Percentiles rank a stretch among this genome's conserved stretches.
Evolutionary conservation across 2,329 filamentous ascomycete species (phyloP).

Genomic region (Apiospora koreana): DNA sequence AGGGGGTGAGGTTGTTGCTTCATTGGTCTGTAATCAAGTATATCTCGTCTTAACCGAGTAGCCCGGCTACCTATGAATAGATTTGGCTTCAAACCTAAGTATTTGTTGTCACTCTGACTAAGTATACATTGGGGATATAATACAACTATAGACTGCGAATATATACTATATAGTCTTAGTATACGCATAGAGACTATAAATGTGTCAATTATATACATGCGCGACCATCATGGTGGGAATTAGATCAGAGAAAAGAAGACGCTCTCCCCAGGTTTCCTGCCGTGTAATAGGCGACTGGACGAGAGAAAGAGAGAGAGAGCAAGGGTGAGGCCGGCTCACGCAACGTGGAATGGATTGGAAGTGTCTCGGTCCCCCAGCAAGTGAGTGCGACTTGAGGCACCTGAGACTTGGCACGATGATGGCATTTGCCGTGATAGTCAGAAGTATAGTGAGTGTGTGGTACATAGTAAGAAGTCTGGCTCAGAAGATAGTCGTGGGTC

Average conservation of each 20-base stretch:
- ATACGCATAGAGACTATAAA: background rate
- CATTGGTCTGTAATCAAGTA: background rate
- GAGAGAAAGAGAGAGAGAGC: background rate
- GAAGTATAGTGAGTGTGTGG: background rate
- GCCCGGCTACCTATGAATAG: background rate
- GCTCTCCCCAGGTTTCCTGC: background rate
- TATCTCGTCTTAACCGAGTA: background rate
- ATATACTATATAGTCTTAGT: too few species aligned
- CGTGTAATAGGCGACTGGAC: background rate
- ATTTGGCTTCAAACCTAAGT: background rate
- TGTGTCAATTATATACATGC: too few species aligned
- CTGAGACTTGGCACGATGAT: background rate
- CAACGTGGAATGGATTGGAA: slow-evolving; percentile 1
- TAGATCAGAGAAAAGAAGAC: background rate
- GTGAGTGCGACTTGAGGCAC: background rate
- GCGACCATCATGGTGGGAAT: background rate
- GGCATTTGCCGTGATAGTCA: background rate
- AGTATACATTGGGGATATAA: background rate
- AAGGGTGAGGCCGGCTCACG: background rate
- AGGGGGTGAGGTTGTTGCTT: background rate
- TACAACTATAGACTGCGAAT: too few species aligned
- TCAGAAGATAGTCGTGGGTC: background rate
- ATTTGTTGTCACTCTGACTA: background rate
- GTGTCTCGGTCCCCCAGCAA: background rate
- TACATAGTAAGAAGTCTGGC: background rate